Evolutionary conservation across 805 yeast genomes (phyloP), one percentile per base, ranked within the genome.

Genomic region (Saccharomycopsis oosterbeekiorum): DNA sequence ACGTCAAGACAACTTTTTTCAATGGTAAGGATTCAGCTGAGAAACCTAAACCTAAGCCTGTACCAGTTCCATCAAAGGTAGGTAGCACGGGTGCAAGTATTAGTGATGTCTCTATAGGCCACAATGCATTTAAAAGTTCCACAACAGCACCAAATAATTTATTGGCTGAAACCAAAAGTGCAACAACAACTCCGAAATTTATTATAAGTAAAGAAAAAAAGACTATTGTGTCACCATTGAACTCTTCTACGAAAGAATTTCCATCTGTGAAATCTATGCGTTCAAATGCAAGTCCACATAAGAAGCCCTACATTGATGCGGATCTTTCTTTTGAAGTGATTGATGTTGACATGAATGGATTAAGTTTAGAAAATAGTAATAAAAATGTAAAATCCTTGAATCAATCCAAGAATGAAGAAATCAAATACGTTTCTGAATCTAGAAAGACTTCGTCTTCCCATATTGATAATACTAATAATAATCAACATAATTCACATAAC

Each of bases 281-380:
- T 36, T 43, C 55, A 42, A 26, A n/a, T 40, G 43, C 53, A 24
- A 40, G 36, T 15, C 51, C 51, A 26, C n/a, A 26, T 4, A 39
- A 55, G 29, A 43, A 55, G 42, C 51, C 59, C 2, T 41, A 41
- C 19, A 34, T 43, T 14, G 43, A 56, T 39, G 40, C 40, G 1
- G 64, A 62, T 21, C 56, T 62, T 24, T 39, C 57, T 43, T 47
- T 59, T 15, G 61, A 61, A 41, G 65, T 63, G 17, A 61, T 63
- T 54, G 64, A 63, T 50, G 61, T 63, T 26, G 65, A 63, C 37
- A 34, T 63, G 55, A 54, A 63, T 11, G 62, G 64, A 9, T 26
- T 63, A 17, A 55, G 53, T 26, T 47, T 47, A 36, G 41, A 47
- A 34, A 47, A 24, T 47, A 47, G 34, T 17, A 47, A 47, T 21